Base-by-base conservation (phyloP, 768 basidiomycete genomes). In the Mycena filopes region DNA sequence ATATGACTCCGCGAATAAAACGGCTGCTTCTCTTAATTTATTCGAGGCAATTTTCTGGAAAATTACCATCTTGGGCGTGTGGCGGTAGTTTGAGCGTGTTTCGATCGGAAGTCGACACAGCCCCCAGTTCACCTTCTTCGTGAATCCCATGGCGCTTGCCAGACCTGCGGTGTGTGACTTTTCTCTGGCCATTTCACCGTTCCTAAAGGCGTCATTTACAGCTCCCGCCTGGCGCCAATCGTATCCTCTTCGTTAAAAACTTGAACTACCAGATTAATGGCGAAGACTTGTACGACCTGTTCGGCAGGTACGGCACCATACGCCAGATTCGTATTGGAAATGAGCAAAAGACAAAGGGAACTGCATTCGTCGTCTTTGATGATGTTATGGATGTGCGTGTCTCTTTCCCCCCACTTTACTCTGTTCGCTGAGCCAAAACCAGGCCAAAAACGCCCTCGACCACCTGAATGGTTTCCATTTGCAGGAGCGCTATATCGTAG, bases 381-480 rank as follows among this genome's bases (percentile, higher is more conserved):
- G 95, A 96, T 78, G 94, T 96, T 68, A 95, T 95, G 93, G 95
- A 96, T 72, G 95, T 95, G 76, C 72, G 89, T 82, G 16, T 33
- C 25, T 36, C 38, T 41, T 49, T 63, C 29, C 36, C 13, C 46
- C 28, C 10, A 43, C 41, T 46, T 55, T 54, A 26, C 54, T 57
- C 70, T 43, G 74, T 69, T 65, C 55, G 65, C 61, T 58, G 26
- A 60, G 49, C 56, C 54, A 41, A 43, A 51, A 57, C 15, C 73
- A 98, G 94, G 97, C 97, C 23, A 97, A 98, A 79, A 96, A 96
- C 73, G 97, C 97, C 0, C 87, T 98, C 60, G 96, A 96, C 74
- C 96, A 98, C 77, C 78, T 99, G 74, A 99, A 99, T 71, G 97
- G 97, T 47, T 99, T 99, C 82, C 97, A 99, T 81, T 78, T 99